phyloP scores from a whole-genome alignment of 2,329 filamentous ascomycete species.

The Arthrobotrys pseudoclavata region DNA sequence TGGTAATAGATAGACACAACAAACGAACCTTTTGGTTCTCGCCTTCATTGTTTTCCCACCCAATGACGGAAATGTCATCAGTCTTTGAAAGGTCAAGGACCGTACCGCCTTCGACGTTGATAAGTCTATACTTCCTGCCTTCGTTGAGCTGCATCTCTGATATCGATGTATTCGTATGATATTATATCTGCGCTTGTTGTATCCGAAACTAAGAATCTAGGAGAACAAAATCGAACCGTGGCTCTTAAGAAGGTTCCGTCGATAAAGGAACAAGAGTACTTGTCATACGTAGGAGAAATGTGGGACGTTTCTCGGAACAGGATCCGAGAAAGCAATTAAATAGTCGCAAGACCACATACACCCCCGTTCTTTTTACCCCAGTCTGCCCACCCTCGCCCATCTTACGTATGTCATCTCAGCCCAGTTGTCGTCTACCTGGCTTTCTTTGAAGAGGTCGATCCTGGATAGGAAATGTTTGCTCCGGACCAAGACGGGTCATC shows the following conservation, averaged over 20 bases:
- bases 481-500: conserved; percentile 20
- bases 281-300: neutral
- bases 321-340: conserved; percentile 29
- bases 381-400: neutral
- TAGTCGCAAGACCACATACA: conserved; percentile 17
- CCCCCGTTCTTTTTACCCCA: neutral
- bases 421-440: neutral
- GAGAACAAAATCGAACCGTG: neutral
- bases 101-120: conserved; percentile 32
- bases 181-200: neutral
- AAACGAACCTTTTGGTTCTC: conserved; percentile 37
- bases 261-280: neutral
- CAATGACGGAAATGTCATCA: conserved; percentile 13
- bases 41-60: conserved; percentile 33
- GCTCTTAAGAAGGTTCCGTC: neutral
- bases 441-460: neutral
- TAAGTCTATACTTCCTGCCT: conserved; percentile 24
- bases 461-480: conserved; percentile 12
- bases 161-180: neutral
- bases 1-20: neutral
- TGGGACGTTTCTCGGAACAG: conserved; percentile 6
- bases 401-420: conserved; percentile 24
- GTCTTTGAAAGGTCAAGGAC: conserved; percentile 33
- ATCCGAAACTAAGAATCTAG: neutral
- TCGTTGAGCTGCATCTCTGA: conserved; percentile 34